Conservation (phyloP, 2,329 filamentous ascomycete genomes). For the Geosmithia morbida region DNA sequence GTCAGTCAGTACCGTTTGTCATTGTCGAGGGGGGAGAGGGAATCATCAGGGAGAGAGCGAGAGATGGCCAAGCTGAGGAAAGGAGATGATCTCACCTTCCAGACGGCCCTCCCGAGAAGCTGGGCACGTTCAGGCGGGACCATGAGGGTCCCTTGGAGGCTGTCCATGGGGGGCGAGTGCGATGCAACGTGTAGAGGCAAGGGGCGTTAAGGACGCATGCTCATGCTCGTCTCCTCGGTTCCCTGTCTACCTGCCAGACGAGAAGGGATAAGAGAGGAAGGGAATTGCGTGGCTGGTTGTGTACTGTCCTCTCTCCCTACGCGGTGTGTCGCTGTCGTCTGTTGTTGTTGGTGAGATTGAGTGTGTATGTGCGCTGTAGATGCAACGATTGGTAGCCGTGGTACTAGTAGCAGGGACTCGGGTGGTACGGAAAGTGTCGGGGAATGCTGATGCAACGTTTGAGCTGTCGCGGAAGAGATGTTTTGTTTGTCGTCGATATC, state of each 20-base stretch:
- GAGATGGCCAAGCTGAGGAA: constrained; percentile 4
- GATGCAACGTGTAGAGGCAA: not conserved
- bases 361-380: too few species aligned
- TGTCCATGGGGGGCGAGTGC: constrained; percentile 16
- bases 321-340: not conserved
- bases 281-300: too few species aligned
- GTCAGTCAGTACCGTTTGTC: too few species aligned
- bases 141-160: constrained; percentile 30
- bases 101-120: constrained; percentile 33
- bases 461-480: too few species aligned
- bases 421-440: too few species aligned
- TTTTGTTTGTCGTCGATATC: too few species aligned
- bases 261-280: not conserved
- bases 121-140: constrained; percentile 35
- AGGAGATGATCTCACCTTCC: constrained; percentile 29
- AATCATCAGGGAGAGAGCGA: constrained; percentile 2
- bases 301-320: too few species aligned
- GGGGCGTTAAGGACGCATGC: constrained; percentile 1
- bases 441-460: too few species aligned
- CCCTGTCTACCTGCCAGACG: not conserved
- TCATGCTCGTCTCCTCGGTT: not conserved
- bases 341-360: too few species aligned
- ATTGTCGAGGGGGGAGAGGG: too few species aligned
- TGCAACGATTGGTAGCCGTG: too few species aligned
- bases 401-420: too few species aligned